A percentile compares a stretch with the other conserved stretches of the same genome.
These are phyloP conservation scores for Gossypium arboreum DNA, from an alignment of 345 rosid species.

Conservation along the genomic window DNA sequence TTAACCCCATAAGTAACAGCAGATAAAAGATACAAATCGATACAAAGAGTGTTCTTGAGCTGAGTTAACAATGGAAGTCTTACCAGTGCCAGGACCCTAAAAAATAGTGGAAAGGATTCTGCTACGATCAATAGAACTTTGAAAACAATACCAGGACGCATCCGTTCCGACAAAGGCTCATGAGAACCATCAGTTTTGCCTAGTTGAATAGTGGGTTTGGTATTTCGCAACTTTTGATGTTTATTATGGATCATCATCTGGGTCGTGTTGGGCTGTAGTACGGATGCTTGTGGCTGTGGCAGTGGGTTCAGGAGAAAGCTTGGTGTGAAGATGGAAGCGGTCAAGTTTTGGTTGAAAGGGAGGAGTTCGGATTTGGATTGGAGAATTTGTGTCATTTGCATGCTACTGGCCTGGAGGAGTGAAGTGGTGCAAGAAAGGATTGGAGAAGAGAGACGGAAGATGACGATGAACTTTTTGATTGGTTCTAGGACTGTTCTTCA, in stretches of 20 bases:
- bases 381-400: conserved; percentile 12
- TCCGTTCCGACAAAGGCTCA: conserved; percentile 66
- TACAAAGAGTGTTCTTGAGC: conserved; percentile 30
- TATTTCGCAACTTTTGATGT: conserved; percentile 27
- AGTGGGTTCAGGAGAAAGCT: conserved; percentile 15
- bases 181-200: conserved; percentile 4
- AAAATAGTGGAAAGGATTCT: conserved; percentile 66
- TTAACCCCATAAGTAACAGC: conserved; percentile 73
- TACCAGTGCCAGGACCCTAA: conserved; percentile 92
- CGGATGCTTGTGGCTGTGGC: not conserved
- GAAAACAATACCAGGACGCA: conserved; percentile 67
- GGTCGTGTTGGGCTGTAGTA: not conserved
- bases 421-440: too few relatives aligned
- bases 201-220: not conserved
- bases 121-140: conserved; percentile 50
- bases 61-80: conserved; percentile 67
- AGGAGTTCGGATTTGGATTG: not conserved
- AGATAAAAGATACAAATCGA: conserved; percentile 56
- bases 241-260: conserved; percentile 16
- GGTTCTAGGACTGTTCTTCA: too few relatives aligned
- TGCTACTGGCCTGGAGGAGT: too few relatives aligned
- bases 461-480: too few relatives aligned
- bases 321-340: conserved; percentile 39
- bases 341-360: conserved; percentile 46
- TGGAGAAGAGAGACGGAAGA: too few relatives aligned